Evolutionary conservation across 257 asterid species (phyloP).

Genomic region (Solanum ossicruentum): DNA sequence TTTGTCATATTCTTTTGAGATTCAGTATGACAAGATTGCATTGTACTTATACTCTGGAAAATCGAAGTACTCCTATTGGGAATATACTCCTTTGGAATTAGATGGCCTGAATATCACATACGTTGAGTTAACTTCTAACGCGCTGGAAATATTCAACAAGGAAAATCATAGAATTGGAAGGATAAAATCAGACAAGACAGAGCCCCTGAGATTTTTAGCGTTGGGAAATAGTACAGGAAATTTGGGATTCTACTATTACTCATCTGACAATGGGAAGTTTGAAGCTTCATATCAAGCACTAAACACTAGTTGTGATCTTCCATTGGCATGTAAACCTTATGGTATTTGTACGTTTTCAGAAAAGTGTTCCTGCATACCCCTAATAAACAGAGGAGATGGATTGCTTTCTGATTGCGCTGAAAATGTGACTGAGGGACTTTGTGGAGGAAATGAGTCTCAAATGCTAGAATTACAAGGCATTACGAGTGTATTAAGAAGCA

Average conservation of each 20-base stretch:
- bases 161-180: slow-evolving; percentile 20
- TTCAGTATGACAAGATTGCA: slow-evolving; percentile 47
- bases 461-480: slow-evolving; percentile 62
- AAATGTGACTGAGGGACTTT: slow-evolving; percentile 19
- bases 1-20: slow-evolving; percentile 53
- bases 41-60: slow-evolving; percentile 40
- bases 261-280: slow-evolving; percentile 24
- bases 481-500: slow-evolving; percentile 44
- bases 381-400: slow-evolving; percentile 12
- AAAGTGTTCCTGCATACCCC: slow-evolving; percentile 48
- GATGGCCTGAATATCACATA: slow-evolving; percentile 43
- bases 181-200: slow-evolving; percentile 16
- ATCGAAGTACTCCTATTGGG: slow-evolving; percentile 74
- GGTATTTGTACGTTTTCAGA: slow-evolving; percentile 60
- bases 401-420: slow-evolving; percentile 17
- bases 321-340: slow-evolving; percentile 51
- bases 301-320: slow-evolving; percentile 55
- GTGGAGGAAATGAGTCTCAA: slow-evolving; percentile 27
- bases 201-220: slow-evolving; percentile 47
- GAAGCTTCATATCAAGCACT: slow-evolving; percentile 54
- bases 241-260: slow-evolving; percentile 49
- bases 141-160: slow-evolving; percentile 51
- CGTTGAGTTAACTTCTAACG: slow-evolving; percentile 41
- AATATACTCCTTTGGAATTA: slow-evolving; percentile 26
- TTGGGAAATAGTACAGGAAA: slow-evolving; percentile 48